Evolutionary conservation across 2,329 filamentous ascomycete genomes (phyloP).

Genomic region (Monosporascus sp.): DNA sequence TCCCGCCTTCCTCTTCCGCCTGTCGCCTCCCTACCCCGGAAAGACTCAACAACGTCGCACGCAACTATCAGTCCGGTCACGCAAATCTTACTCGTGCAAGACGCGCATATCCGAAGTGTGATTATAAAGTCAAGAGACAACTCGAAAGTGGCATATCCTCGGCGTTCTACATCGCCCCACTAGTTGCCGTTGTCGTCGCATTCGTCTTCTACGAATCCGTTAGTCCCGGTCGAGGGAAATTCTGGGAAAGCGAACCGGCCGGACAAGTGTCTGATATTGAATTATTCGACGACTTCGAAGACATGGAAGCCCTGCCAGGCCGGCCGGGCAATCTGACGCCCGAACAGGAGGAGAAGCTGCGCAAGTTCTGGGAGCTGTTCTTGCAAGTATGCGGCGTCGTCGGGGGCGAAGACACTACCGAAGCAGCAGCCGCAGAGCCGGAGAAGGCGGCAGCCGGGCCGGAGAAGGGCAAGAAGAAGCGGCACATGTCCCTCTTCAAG

Average conservation of each 20-base stretch:
- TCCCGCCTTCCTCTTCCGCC: not conserved
- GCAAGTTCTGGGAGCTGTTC: constrained; percentile 75
- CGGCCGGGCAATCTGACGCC: constrained; percentile 81
- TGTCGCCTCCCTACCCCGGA: not conserved
- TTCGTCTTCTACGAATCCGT: constrained; percentile 13
- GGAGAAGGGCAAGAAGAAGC: constrained; percentile 70
- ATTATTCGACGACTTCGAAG: constrained; percentile 5
- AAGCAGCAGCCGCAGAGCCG: constrained; percentile 22
- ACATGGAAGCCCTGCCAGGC: constrained; percentile 50
- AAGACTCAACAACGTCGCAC: not conserved
- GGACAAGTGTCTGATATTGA: constrained; percentile 1
- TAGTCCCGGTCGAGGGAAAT: not conserved
- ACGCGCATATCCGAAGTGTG: not conserved
- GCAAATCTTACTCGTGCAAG: not conserved
- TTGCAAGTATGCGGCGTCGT: constrained; percentile 69
- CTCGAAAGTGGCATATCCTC: constrained; percentile 15
- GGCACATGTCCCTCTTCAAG: constrained; percentile 60
- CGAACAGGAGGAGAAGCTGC: constrained; percentile 83
- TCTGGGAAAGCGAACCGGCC: not conserved
- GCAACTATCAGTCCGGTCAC: not conserved
- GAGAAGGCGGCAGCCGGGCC: constrained; percentile 18
- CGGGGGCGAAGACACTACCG: constrained; percentile 26
- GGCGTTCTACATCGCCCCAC: constrained; percentile 17
- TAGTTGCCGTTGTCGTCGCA: constrained; percentile 13
- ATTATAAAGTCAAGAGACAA: constrained; percentile 1